Percentiles rank a stretch among this genome's conserved stretches.
These are phyloP conservation scores for Vaccinium macrocarpon DNA, from an alignment of 148 eudicot genomes.

Conservation along the genomic window DNA sequence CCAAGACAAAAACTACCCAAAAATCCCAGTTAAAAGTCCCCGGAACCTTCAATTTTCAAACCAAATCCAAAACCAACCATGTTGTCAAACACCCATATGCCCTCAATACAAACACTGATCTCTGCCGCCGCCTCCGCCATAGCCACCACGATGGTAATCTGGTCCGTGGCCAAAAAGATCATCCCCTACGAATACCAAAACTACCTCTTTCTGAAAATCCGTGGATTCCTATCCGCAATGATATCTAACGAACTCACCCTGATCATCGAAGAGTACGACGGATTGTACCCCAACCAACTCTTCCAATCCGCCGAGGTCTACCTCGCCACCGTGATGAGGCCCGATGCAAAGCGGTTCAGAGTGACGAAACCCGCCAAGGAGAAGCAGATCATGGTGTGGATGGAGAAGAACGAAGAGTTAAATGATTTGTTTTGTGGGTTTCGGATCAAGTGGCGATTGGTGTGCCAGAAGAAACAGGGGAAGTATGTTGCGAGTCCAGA, in stretches of 20 bases:
- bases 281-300: slow-evolving; percentile 17
- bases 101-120: slow-evolving; percentile 22
- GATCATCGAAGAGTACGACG: slow-evolving; percentile 27
- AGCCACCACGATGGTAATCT: slow-evolving; percentile 30
- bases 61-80: neutral
- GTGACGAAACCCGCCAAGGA: slow-evolving; percentile 17
- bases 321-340: slow-evolving; percentile 10
- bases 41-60: too few relatives aligned
- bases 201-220: slow-evolving; percentile 2
- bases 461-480: slow-evolving; percentile 6
- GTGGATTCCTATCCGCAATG: neutral
- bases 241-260: slow-evolving; percentile 24
- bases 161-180: slow-evolving; percentile 16
- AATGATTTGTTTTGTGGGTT: slow-evolving; percentile 19
- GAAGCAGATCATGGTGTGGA: slow-evolving; percentile 14
- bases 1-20: too few relatives aligned
- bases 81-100: slow-evolving; percentile 16
- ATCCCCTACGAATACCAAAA: slow-evolving; percentile 13
- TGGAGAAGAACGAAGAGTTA: slow-evolving; percentile 26
- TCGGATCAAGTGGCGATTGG: slow-evolving; percentile 23
- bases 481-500: neutral
- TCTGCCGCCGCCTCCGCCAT: slow-evolving; percentile 30
- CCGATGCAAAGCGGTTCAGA: slow-evolving; percentile 11
- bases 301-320: slow-evolving; percentile 23
- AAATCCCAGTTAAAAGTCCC: neutral